phyloP scores from a whole-genome alignment of 176 grass and related monocot species.

The Lolium rigidum region DNA sequence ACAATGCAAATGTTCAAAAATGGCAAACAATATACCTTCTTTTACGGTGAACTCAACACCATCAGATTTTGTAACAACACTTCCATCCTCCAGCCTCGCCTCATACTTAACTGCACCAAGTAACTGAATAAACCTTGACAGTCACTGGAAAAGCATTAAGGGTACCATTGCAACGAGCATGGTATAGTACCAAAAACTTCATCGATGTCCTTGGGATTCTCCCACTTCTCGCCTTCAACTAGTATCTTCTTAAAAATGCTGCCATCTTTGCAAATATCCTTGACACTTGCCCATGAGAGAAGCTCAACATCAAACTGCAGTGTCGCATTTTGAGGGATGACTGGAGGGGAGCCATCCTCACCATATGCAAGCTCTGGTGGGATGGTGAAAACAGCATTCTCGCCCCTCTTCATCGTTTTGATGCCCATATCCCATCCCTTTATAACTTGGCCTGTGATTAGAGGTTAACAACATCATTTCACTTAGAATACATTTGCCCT shows the following conservation, averaged over 20 bases:
- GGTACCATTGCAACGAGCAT: slow-evolving; percentile 3
- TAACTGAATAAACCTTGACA: neutral
- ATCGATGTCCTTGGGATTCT: slow-evolving; percentile 86
- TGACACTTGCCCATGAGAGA: slow-evolving; percentile 78
- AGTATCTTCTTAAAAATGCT: slow-evolving; percentile 81
- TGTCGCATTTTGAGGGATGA: slow-evolving; percentile 72
- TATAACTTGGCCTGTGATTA: slow-evolving; percentile 75
- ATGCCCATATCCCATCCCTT: slow-evolving; percentile 95
- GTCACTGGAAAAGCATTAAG: slow-evolving; percentile 16
- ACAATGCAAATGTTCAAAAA: slow-evolving; percentile 12
- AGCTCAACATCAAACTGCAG: slow-evolving; percentile 89
- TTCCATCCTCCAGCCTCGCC: slow-evolving; percentile 73
- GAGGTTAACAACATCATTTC: neutral
- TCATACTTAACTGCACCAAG: slow-evolving; percentile 76
- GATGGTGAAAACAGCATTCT: slow-evolving; percentile 88
- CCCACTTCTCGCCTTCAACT: slow-evolving; percentile 82
- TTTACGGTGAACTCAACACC: slow-evolving; percentile 79
- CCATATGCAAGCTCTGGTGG: slow-evolving; percentile 84
- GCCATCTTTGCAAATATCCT: slow-evolving; percentile 89
- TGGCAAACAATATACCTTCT: slow-evolving; percentile 48
- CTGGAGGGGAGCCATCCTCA: slow-evolving; percentile 73
- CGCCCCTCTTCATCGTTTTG: slow-evolving; percentile 92
- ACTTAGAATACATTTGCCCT: neutral
- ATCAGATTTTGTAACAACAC: slow-evolving; percentile 74
- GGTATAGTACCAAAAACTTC: slow-evolving; percentile 73